phyloP scores from a whole-genome alignment of 2,329 filamentous ascomycete genomes.

The Aspergillus arachidicola region DNA sequence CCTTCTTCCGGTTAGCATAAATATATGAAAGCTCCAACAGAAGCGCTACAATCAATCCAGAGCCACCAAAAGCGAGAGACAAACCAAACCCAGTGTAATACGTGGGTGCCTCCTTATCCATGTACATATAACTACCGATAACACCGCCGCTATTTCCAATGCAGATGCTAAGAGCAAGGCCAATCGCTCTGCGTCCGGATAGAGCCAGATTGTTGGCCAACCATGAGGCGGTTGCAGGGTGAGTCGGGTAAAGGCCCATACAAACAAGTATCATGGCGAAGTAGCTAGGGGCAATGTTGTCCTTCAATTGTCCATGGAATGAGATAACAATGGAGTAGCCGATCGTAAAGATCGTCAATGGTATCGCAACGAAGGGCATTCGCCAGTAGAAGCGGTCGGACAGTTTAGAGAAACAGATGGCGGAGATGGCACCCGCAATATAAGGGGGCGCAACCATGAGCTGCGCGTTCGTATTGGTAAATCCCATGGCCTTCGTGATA shows the following conservation, averaged over 20 bases:
- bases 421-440: conserved; percentile 28
- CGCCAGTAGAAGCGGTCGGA: conserved; percentile 30
- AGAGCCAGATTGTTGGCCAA: conserved; percentile 30
- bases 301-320: conserved; percentile 22
- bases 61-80: conserved; percentile 21
- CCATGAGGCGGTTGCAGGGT: conserved; percentile 28
- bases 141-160: conserved; percentile 27
- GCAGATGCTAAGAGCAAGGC: conserved; percentile 24
- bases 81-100: conserved; percentile 28
- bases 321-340: conserved; percentile 26
- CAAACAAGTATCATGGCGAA: conserved; percentile 28
- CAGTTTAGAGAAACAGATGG: conserved; percentile 23
- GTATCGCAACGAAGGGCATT: conserved; percentile 26
- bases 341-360: conserved; percentile 16
- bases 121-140: conserved; percentile 28
- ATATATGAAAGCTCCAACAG: conserved; percentile 23
- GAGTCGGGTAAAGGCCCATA: conserved; percentile 30
- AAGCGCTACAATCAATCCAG: conserved; percentile 34
- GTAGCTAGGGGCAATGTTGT: conserved; percentile 22
- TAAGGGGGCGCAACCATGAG: conserved; percentile 31
- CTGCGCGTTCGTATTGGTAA: conserved; percentile 37
- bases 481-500: conserved; percentile 43
- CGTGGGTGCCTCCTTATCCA: conserved; percentile 21
- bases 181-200: conserved; percentile 24
- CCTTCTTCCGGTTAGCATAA: conserved; percentile 22